Percentiles rank a stretch among this genome's conserved stretches.
Evolutionary conservation across 2,329 filamentous ascomycete species (phyloP).

Genomic region (Dryadomyces quercus-mongolicae): DNA sequence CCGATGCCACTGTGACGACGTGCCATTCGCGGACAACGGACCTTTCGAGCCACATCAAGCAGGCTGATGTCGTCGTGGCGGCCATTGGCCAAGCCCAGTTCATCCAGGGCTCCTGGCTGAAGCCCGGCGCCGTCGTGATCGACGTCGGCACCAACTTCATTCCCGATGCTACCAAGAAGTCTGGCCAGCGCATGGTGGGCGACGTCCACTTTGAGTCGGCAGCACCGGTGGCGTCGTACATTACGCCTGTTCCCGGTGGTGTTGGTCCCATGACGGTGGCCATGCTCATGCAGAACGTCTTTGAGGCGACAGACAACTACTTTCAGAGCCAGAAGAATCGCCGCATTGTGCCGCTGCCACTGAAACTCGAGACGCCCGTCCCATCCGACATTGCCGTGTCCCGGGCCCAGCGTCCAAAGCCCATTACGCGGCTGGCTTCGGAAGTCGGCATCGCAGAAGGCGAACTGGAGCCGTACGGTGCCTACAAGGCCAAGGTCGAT

Average conservation of each 20-base stretch:
- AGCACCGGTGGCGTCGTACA: constrained; percentile 73
- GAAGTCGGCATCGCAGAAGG: constrained; percentile 82
- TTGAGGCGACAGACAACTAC: constrained; percentile 69
- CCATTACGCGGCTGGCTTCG: constrained; percentile 69
- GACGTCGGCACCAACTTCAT: constrained; percentile 98
- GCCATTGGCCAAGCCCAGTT: constrained; percentile 82
- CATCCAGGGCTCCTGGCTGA: constrained; percentile 91
- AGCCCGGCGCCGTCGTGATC: constrained; percentile 88
- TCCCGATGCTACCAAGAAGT: constrained; percentile 79
- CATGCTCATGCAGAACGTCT: constrained; percentile 93
- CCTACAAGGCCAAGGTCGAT: constrained; percentile 93
- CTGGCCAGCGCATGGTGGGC: constrained; percentile 80
- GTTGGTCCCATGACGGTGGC: constrained; percentile 98
- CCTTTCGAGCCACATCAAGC: constrained; percentile 62
- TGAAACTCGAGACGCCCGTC: constrained; percentile 68
- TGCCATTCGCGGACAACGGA: constrained; percentile 83
- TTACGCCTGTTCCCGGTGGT: constrained; percentile 92
- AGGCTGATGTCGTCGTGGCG: constrained; percentile 80
- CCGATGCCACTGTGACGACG: constrained; percentile 90
- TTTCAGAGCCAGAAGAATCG: constrained; percentile 76
- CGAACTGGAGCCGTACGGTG: constrained; percentile 88
- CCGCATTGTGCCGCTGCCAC: constrained; percentile 67
- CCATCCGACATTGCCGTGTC: constrained; percentile 96
- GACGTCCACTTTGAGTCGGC: constrained; percentile 90
- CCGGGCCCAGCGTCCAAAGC: constrained; percentile 79